Conservation (phyloP, 2,329 filamentous ascomycete species). For the Eutypa lata region DNA sequence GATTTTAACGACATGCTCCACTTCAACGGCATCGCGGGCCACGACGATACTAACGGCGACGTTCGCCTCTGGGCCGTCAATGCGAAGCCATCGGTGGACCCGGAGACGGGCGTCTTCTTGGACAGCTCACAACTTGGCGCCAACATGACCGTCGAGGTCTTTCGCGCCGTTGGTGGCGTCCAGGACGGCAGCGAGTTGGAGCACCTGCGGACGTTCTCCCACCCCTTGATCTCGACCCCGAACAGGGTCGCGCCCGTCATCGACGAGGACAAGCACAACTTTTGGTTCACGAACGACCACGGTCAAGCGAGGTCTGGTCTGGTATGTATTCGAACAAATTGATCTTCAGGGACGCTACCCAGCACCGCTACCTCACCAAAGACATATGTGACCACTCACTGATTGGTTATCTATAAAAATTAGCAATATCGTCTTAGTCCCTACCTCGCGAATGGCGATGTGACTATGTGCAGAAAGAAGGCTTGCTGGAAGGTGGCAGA, state of each 20-base stretch:
- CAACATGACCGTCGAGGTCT: constrained; percentile 17
- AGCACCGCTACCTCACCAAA: no score
- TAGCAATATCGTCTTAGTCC: constrained; percentile 12
- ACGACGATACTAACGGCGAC: constrained; percentile 17
- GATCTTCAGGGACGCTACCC: no score
- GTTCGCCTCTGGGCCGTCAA: constrained; percentile 24
- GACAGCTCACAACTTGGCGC: constrained; percentile 11
- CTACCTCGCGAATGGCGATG: constrained; percentile 23
- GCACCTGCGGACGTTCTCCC: constrained; percentile 20
- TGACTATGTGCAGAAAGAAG: constrained; percentile 22
- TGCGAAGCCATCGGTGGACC: constrained; percentile 22
- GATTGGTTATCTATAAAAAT: no score
- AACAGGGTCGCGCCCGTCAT: constrained; percentile 19
- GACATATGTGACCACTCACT: neutral
- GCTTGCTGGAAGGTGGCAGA: constrained; percentile 19
- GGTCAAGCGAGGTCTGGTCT: constrained; percentile 15
- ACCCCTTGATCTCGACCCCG: constrained; percentile 18
- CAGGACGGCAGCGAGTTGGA: constrained; percentile 7
- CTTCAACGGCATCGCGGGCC: constrained; percentile 27
- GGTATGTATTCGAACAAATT: constrained; percentile 15
- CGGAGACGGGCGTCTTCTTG: constrained; percentile 11
- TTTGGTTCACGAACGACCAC: constrained; percentile 25
- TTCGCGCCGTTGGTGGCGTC: constrained; percentile 3
- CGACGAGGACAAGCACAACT: constrained; percentile 12
- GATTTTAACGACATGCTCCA: constrained; percentile 28